Evolutionary conservation across 306 rosid genomes (phyloP).

Genomic region (Corylus avellana): DNA sequence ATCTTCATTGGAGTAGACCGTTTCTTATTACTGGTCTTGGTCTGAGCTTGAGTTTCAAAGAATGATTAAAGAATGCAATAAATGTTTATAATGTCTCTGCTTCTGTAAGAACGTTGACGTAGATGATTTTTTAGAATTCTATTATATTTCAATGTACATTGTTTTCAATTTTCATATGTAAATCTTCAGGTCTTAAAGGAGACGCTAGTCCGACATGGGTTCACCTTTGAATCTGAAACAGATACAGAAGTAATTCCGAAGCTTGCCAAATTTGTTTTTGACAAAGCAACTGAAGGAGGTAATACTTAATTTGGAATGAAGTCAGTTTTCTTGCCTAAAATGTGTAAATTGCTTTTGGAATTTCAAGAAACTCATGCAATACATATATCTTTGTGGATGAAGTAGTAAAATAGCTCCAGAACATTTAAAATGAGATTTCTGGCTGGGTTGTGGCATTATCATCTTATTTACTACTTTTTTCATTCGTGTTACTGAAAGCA

Average conservation of each 20-base stretch:
- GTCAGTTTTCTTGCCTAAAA: slow-evolving; percentile 1
- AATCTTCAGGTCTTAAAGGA: slow-evolving; percentile 83
- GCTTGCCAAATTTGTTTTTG: slow-evolving; percentile 92
- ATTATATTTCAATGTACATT: background rate
- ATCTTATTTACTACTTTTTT: background rate
- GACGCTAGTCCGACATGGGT: slow-evolving; percentile 79
- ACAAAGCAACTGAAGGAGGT: slow-evolving; percentile 88
- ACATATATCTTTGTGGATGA: background rate
- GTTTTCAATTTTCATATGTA: slow-evolving; percentile 3
- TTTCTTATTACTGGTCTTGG: background rate
- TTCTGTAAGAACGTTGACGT: background rate
- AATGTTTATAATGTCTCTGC: background rate
- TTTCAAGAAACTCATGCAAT: background rate
- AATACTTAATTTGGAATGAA: slow-evolving; percentile 16
- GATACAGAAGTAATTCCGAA: slow-evolving; percentile 98
- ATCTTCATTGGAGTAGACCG: background rate
- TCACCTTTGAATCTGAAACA: slow-evolving; percentile 83
- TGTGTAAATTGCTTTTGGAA: background rate
- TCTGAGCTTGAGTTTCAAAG: background rate
- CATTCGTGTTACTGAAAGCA: background rate
- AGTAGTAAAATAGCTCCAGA: slow-evolving; percentile 1
- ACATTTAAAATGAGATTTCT: background rate
- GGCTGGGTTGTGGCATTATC: background rate
- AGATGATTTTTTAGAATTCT: background rate
- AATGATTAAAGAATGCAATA: background rate